A percentile compares a stretch with the other conserved stretches of the same genome.
These are phyloP conservation scores for Bidens hawaiensis DNA, from an alignment of 140 eudicot species.

Conservation along the genomic window DNA sequence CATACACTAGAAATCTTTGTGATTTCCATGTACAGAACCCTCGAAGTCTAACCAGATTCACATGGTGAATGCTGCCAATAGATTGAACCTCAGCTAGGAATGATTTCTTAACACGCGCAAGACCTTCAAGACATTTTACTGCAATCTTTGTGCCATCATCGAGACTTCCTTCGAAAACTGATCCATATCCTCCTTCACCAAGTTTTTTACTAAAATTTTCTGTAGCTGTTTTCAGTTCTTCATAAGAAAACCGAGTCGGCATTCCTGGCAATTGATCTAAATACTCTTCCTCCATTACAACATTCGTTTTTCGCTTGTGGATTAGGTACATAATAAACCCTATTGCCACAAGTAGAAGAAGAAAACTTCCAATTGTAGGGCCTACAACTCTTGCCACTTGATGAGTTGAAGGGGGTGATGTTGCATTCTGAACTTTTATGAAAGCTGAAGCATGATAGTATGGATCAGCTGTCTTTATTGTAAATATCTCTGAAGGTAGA, in stretches of 20 bases:
- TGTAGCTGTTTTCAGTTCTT: conserved; percentile 14
- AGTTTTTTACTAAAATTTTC: conserved; percentile 17
- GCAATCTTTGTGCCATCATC: too few species aligned
- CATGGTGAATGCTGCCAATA: too few species aligned
- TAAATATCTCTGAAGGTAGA: conserved; percentile 13
- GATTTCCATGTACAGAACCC: conserved; percentile 25
- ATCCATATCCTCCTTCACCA: conserved; percentile 34
- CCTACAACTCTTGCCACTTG: not conserved
- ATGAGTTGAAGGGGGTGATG: not conserved
- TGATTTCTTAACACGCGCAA: too few species aligned
- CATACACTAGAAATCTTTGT: conserved; percentile 15
- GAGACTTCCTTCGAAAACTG: too few species aligned
- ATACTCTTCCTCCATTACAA: conserved; percentile 13
- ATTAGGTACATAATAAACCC: not conserved
- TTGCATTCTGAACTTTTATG: conserved; percentile 9
- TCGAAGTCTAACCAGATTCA: conserved; percentile 27
- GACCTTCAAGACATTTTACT: too few species aligned
- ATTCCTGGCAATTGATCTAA: too few species aligned
- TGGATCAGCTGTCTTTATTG: not conserved
- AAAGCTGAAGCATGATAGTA: not conserved
- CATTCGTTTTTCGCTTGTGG: not conserved
- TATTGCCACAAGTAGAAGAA: not conserved
- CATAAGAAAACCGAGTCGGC: too few species aligned
- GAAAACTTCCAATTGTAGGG: conserved; percentile 15
- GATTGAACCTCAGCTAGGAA: too few species aligned